A percentile compares a stretch with the other conserved stretches of the same genome.
Conservation (phyloP, 305 asterid genomes). For the Fraxinus greggii region DNA sequence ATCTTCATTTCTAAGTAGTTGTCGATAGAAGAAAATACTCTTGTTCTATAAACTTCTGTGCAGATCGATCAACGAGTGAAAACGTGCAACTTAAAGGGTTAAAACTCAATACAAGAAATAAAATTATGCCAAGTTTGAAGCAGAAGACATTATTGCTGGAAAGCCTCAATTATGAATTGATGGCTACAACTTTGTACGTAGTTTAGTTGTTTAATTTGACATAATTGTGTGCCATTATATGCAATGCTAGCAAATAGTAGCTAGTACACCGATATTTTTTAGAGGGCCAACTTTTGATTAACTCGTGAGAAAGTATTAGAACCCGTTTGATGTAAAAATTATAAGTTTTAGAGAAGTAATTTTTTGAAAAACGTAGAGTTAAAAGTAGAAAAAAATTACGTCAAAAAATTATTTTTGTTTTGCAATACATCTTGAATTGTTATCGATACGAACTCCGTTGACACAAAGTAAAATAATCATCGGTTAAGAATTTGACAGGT, state of each 20-base stretch:
- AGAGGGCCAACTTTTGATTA: neutral
- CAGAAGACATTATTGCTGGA: neutral
- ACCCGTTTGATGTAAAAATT: too few relatives aligned
- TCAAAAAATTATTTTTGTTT: too few relatives aligned
- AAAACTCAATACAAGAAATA: neutral
- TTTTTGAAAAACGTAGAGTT: too few relatives aligned
- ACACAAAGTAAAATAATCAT: too few relatives aligned
- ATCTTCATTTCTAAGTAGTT: neutral
- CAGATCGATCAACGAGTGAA: neutral
- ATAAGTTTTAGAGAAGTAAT: too few relatives aligned
- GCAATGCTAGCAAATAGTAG: neutral
- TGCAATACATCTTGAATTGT: neutral
- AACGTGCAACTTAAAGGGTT: neutral
- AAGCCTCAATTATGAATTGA: neutral
- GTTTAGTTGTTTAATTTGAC: neutral
- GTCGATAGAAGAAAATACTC: neutral
- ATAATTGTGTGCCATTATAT: neutral
- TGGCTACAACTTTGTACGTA: neutral
- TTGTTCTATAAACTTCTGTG: neutral
- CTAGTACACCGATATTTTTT: neutral
- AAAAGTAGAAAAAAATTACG: too few relatives aligned
- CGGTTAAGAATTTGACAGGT: too few relatives aligned
- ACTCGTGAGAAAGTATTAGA: neutral
- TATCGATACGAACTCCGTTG: too few relatives aligned
- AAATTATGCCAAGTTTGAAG: neutral